These are phyloP conservation scores for Abrus pulchellus DNA, from an alignment of 306 rosid species.

Conservation along the genomic window DNA sequence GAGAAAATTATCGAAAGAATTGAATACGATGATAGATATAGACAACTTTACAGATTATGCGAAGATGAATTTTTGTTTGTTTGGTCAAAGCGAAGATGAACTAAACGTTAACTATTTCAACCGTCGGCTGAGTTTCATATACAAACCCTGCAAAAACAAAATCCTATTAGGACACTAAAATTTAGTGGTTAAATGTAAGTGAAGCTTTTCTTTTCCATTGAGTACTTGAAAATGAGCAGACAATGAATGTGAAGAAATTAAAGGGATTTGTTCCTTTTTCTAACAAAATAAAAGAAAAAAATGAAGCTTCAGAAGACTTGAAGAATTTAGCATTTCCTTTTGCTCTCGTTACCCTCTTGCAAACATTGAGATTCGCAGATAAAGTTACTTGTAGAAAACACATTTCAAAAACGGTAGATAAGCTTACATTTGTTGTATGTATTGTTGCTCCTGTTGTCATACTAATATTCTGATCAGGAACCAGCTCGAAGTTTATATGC, in stretches of 20 bases:
- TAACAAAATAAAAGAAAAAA: conserved; percentile 15
- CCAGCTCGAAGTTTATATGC: conserved; percentile 80
- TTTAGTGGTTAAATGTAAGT: conserved; percentile 5
- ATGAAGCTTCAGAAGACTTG: neutral
- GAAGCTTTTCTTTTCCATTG: conserved; percentile 12
- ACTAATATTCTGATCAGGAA: conserved; percentile 84
- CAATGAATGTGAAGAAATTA: conserved; percentile 11
- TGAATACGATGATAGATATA: conserved; percentile 17
- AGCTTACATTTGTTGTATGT: conserved; percentile 89
- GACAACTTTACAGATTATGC: conserved; percentile 40
- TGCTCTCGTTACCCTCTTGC: neutral
- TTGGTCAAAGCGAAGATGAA: conserved; percentile 21
- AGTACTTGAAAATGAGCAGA: conserved; percentile 4
- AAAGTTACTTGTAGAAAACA: conserved; percentile 9
- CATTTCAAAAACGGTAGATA: conserved; percentile 32
- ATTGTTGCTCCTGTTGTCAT: conserved; percentile 99
- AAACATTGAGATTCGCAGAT: conserved; percentile 32
- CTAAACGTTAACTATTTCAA: conserved; percentile 50
- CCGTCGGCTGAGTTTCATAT: conserved; percentile 85
- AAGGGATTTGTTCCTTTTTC: neutral
- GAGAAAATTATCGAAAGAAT: neutral
- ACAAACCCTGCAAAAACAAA: conserved; percentile 84
- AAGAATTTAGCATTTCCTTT: conserved; percentile 25
- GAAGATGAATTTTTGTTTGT: conserved; percentile 22
- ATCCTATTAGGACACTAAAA: conserved; percentile 40